phyloP scores from a whole-genome alignment of 345 rosid genomes.

The Citrus medica region DNA sequence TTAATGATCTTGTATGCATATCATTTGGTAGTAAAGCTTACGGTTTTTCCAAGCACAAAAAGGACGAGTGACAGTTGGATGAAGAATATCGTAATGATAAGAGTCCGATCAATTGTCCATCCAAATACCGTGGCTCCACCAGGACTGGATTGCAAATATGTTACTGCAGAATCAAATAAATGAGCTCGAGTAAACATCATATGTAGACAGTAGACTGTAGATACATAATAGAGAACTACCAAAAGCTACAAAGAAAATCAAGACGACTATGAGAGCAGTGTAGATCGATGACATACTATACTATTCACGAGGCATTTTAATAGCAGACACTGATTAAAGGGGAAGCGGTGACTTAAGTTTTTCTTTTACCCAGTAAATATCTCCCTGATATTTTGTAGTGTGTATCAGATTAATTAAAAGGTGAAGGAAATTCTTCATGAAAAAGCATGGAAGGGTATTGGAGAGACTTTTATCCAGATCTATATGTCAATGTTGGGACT shows the following conservation, averaged over 20 bases:
- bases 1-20: background rate
- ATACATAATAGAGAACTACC: background rate
- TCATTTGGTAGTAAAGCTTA: constrained; percentile 18
- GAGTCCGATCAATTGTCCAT: constrained; percentile 27
- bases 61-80: constrained; percentile 25
- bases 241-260: background rate
- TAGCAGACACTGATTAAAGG: too few relatives aligned
- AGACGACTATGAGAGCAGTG: background rate
- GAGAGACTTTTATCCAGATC: background rate
- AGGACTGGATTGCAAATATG: constrained; percentile 23
- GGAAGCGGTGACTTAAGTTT: too few relatives aligned
- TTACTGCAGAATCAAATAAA: constrained; percentile 7
- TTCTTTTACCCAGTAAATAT: background rate
- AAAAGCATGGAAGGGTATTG: background rate
- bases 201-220: too few relatives aligned
- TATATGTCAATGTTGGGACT: background rate
- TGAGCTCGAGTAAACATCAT: background rate
- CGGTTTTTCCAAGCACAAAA: constrained; percentile 30
- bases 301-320: too few relatives aligned
- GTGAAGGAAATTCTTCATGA: background rate
- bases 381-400: background rate
- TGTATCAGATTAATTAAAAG: background rate
- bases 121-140: constrained; percentile 20
- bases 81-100: constrained; percentile 30
- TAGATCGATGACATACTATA: background rate